Base-by-base conservation (phyloP, 495 filamentous ascomycete genomes). In the Aspergillus heteromorphus region DNA sequence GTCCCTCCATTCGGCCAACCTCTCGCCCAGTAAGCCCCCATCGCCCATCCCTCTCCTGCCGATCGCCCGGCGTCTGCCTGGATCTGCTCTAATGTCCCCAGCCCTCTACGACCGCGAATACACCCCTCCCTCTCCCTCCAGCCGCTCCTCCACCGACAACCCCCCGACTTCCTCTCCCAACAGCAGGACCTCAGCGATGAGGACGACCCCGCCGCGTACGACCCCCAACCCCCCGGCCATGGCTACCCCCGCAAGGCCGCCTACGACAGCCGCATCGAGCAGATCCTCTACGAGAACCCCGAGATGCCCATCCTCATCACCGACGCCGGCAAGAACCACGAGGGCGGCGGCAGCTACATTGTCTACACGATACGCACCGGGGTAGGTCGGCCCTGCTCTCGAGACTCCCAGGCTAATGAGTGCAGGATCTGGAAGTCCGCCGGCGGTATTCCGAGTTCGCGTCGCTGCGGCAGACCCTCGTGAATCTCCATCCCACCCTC, bases 361-460 rank as follows among this genome's bases (percentile, higher is more conserved):
- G 91, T 95, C 17, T 98, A 98, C 69, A 97, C 95, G 17, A 96
- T 98, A 57, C 79, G 88, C 57, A 98, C 95, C 9, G 92, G 89
- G 54, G 92, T 97, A 83, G 49, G 87, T 63, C 52, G 52, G 19
- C 20, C 38, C 38, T 41, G 29, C 19, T 13, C 20, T 3, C 13
- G 41, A 29, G 4, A 18, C 31, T 23, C 45, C 54, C 58, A 56
- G 51, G 58, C 55, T 45, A 19, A 31, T 6, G 1, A 34, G 42
- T 50, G 23, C 45, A 97, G 92, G 92, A 97, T 60, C 78, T 97
- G 41, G 91, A 96, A 75, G 93, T 97, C 47, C 87, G 93, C 38
- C 83, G 93, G 55, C 83, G 93, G 58, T 98, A 98, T 67, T 97
- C 95, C 1, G 93, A 98, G 65, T 98, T 98, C 65, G 87, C 88